Evolutionary conservation across 2,329 filamentous ascomycete genomes (phyloP).

Genomic region (Fusarium chlamydosporum): DNA sequence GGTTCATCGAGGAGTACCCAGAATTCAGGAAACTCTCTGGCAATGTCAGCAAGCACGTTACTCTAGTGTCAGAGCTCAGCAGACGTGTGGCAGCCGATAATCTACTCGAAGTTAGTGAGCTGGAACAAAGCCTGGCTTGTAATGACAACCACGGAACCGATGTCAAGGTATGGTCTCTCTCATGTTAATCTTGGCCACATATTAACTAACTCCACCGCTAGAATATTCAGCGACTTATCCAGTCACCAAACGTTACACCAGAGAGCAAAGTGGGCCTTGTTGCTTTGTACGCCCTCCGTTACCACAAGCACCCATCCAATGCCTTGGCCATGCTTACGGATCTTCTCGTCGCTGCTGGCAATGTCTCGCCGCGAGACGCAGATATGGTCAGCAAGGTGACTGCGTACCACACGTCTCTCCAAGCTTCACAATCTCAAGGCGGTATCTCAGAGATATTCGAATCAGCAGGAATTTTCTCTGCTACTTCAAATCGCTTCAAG

Average conservation of each 20-base stretch:
- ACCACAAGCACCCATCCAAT: constrained; percentile 88
- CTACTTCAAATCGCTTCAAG: constrained; percentile 88
- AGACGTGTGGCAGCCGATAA: constrained; percentile 87
- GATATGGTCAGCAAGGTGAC: constrained; percentile 86
- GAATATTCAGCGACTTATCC: constrained; percentile 88
- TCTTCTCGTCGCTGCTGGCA: constrained; percentile 85
- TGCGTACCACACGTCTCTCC: constrained; percentile 87
- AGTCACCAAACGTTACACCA: constrained; percentile 79
- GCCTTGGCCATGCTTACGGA: constrained; percentile 88
- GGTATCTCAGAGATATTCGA: constrained; percentile 95
- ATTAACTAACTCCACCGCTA: constrained; percentile 58
- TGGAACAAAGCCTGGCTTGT: constrained; percentile 96
- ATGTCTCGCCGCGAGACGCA: constrained; percentile 80
- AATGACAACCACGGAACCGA: constrained; percentile 95
- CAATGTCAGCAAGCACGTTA: constrained; percentile 99
- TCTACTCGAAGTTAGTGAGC: constrained; percentile 94
- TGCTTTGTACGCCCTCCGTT: constrained; percentile 93
- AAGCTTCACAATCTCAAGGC: constrained; percentile 79
- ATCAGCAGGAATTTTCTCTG: constrained; percentile 89
- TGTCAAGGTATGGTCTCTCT: constrained; percentile 75
- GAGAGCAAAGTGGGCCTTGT: constrained; percentile 92
- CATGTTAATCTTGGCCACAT: neutral
- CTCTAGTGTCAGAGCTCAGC: constrained; percentile 92
- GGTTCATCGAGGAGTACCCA: constrained; percentile 98
- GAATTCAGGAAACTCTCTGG: constrained; percentile 97